A percentile compares a stretch with the other conserved stretches of the same genome.
Evolutionary conservation across 306 rosid species (phyloP).

Genomic region (Begonia fuchsioides): DNA sequence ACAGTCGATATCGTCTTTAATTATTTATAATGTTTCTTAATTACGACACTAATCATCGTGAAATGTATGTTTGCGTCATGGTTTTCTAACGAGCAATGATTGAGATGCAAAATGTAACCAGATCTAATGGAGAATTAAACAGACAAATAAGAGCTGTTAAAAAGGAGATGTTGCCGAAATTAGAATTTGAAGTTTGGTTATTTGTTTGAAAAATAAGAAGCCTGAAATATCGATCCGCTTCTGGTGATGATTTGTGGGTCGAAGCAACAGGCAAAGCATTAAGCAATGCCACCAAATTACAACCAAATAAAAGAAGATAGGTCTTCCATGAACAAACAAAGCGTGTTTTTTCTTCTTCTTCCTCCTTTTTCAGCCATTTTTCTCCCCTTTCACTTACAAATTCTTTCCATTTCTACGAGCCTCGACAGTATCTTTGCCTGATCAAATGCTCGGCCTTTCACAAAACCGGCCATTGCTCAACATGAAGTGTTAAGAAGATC

Average conservation of each 20-base stretch:
- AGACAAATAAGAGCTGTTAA: not conserved
- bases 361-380: not conserved
- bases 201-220: no score
- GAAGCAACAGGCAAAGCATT: slow-evolving; percentile 17
- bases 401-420: not conserved
- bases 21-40: no score
- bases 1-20: no score
- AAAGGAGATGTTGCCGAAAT: not conserved
- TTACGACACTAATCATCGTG: no score
- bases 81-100: no score
- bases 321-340: not conserved
- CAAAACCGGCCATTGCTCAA: no score
- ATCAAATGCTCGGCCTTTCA: no score
- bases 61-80: no score
- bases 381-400: not conserved
- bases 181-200: not conserved
- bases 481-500: no score
- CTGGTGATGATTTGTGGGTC: slow-evolving; percentile 25
- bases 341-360: not conserved
- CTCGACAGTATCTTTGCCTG: no score
- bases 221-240: no score
- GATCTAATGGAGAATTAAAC: not conserved
- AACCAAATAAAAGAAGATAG: not conserved
- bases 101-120: not conserved
- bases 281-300: slow-evolving; percentile 14